Conservation (phyloP, 208 protist species). For the Leishmania major region DNA sequence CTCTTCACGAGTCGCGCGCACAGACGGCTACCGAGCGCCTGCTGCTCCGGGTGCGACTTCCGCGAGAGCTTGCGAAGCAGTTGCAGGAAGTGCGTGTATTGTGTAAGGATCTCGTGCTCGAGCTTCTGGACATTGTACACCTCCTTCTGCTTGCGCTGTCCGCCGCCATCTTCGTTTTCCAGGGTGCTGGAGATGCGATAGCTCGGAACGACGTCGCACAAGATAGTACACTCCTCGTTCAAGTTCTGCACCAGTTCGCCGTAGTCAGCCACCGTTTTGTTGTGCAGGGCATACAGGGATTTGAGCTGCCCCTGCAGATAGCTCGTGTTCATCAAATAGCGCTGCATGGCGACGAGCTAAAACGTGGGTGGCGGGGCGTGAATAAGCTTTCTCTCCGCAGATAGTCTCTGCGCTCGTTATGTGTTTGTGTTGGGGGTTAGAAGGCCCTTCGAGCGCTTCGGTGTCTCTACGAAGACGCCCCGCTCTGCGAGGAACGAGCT, state of each 20-base stretch:
- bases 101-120: slow-evolving; percentile 89
- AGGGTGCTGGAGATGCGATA: slow-evolving; percentile 88
- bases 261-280: slow-evolving; percentile 79
- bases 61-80: slow-evolving; percentile 84
- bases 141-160: slow-evolving; percentile 88
- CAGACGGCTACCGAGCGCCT: slow-evolving; percentile 91
- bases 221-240: slow-evolving; percentile 84
- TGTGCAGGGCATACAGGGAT: slow-evolving; percentile 81
- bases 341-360: slow-evolving; percentile 64
- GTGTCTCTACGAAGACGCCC: not conserved
- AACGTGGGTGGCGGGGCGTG: not conserved
- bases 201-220: slow-evolving; percentile 87
- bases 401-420: not conserved
- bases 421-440: not conserved
- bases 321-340: slow-evolving; percentile 93
- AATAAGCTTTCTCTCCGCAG: not conserved
- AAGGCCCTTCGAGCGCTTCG: not conserved
- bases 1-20: slow-evolving; percentile 78
- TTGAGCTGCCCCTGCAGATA: slow-evolving; percentile 87
- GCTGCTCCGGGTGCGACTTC: slow-evolving; percentile 91
- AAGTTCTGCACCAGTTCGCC: slow-evolving; percentile 87
- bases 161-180: slow-evolving; percentile 80
- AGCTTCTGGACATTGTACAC: slow-evolving; percentile 91
- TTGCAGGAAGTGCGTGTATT: slow-evolving; percentile 93
- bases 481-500: not conserved